Percentiles rank a stretch among this genome's conserved stretches.
phyloP scores from a whole-genome alignment of 2,329 filamentous ascomycete species.

The Nothomitra cinnamomea region DNA sequence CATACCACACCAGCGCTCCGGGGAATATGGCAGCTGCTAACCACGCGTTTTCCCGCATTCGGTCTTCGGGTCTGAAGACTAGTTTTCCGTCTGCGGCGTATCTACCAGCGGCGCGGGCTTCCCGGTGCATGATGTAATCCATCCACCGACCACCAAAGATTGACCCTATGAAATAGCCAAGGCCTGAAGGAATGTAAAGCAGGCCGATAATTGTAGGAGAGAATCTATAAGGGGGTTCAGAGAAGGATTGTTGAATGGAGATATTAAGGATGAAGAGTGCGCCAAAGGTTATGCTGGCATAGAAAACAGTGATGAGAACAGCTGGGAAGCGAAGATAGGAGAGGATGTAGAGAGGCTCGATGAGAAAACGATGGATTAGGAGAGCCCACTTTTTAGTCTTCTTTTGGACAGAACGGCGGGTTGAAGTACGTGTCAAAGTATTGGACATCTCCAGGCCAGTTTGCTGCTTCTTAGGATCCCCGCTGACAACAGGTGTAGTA shows the following conservation, averaged over 20 bases:
- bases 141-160: constrained; percentile 61
- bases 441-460: constrained; percentile 8
- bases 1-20: constrained; percentile 53
- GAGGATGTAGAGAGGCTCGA: constrained; percentile 58
- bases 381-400: constrained; percentile 36
- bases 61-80: constrained; percentile 58
- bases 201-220: constrained; percentile 51
- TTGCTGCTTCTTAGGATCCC: constrained; percentile 12
- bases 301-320: constrained; percentile 55
- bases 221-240: constrained; percentile 48
- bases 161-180: constrained; percentile 56
- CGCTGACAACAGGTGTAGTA: constrained; percentile 12
- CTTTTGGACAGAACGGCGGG: constrained; percentile 41
- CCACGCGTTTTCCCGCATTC: constrained; percentile 72
- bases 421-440: constrained; percentile 33
- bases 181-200: constrained; percentile 57
- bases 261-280: constrained; percentile 65
- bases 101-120: constrained; percentile 51
- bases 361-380: constrained; percentile 40
- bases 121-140: constrained; percentile 62
- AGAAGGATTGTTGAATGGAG: constrained; percentile 55
- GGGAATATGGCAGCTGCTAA: constrained; percentile 56
- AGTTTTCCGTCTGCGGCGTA: constrained; percentile 50
- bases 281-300: constrained; percentile 59
- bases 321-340: constrained; percentile 57